Base-by-base conservation (phyloP, 345 rosid species). In the Acer saccharum region DNA sequence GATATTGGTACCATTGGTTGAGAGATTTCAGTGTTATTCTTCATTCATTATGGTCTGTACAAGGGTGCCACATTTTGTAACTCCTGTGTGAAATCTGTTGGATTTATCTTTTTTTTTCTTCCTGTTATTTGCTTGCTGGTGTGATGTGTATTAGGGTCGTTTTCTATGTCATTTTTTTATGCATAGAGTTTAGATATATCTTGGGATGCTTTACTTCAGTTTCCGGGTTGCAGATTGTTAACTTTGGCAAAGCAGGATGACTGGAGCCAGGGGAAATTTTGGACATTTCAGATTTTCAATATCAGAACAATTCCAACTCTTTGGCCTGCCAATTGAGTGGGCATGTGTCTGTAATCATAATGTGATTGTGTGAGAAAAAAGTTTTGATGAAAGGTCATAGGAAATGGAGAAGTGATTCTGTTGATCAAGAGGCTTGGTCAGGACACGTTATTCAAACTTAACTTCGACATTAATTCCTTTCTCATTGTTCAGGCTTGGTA, bases 131-230 rank as follows among this genome's bases (percentile, higher is more conserved):
- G 8, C 65, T 65, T 75, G 13, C 50, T 54, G 71, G 65, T 54
- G 18, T 35, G 72, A 9, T 35, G 20, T 65, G 78, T n/a, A 52
- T 12, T 55, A 39, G 76, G 44, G 78, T 75, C 39, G 7, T 39
- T 66, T 54, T 29, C 8, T 75, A n/a, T 23, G 32, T 21, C 11
- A 74, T 27, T 66, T 74, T 35, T 60, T 32, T 72, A 44, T 68
- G 41, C 61, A 25, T 75, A 18, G 84, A 78, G 74, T 81, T 54
- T 73, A 32, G 88, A 72, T 79, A 32, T 35, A 73, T 84, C 68
- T 84, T 82, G 80, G 84, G 85, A 79, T 80, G 84, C 86, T 81
- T 86, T 76, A 77, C 84, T 75, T 82, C 70, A 75, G 76, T 78
- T 84, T 82, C 86, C 65, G 77, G 85, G 81, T 76, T 77, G 85